Percentiles rank a stretch among this genome's conserved stretches.
Evolutionary conservation across 163 green algal genomes (phyloP).

Genomic region (Scenedesmus sp.): DNA sequence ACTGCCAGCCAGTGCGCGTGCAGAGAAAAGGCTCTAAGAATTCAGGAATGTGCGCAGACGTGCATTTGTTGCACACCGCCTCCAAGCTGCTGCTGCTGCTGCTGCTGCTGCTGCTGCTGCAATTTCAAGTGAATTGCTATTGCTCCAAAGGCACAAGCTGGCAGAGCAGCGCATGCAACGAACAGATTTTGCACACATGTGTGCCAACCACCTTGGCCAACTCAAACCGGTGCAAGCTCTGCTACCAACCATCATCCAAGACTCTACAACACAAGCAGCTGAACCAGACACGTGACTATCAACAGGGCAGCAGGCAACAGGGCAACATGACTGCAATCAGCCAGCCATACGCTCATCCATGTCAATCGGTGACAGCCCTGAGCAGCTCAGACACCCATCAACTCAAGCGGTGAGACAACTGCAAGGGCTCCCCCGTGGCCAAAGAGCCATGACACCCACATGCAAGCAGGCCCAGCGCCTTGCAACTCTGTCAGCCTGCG

Average conservation of each 20-base stretch:
- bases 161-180: not conserved
- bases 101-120: not conserved
- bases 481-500: no score
- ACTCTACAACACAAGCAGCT: not conserved
- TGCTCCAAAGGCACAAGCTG: not conserved
- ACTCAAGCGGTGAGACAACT: not conserved
- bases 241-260: not conserved
- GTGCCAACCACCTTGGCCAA: not conserved
- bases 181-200: not conserved
- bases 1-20: not conserved
- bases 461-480: no score
- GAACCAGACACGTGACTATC: not conserved
- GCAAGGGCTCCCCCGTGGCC: no score
- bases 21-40: not conserved
- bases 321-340: no score
- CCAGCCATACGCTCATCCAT: not conserved
- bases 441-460: not conserved
- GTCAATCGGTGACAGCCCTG: no score
- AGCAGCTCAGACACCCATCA: no score
- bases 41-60: not conserved
- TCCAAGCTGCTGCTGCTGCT: not conserved
- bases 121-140: not conserved
- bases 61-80: not conserved
- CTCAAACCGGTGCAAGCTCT: not conserved
- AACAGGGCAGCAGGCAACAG: not conserved